These are phyloP conservation scores for Acanthamoeba culbertsoni DNA, from an alignment of 208 protist species.

Conservation along the genomic window DNA sequence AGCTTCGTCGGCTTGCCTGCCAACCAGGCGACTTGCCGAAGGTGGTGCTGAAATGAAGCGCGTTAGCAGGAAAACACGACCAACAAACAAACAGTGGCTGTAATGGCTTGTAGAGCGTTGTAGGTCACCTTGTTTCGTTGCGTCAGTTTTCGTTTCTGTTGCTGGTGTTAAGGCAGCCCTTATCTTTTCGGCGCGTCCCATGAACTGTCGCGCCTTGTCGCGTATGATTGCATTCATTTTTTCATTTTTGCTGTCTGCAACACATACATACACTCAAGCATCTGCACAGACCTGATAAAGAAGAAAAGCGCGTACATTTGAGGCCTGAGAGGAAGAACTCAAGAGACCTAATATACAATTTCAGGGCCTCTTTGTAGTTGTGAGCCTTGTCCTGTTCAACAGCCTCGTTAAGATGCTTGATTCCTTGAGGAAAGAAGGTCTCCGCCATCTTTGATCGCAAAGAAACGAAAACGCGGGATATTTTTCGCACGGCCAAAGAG, in stretches of 20 bases:
- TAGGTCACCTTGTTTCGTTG: background rate
- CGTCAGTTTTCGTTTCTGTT: background rate
- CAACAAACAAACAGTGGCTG: background rate
- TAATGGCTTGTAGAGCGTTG: background rate
- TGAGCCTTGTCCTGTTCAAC: background rate
- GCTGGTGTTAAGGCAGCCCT: background rate
- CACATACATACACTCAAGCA: background rate
- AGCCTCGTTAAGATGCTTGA: background rate
- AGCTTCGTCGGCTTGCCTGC: background rate
- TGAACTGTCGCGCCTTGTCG: background rate
- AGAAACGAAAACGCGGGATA: background rate
- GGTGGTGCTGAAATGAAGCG: background rate
- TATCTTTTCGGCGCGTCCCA: background rate
- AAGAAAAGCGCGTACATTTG: background rate
- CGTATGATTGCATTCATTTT: background rate
- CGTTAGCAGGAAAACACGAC: background rate
- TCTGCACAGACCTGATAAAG: background rate
- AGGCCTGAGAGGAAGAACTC: constrained; percentile 38
- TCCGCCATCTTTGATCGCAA: background rate
- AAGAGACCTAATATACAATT: background rate
- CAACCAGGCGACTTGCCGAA: background rate
- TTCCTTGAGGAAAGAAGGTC: constrained; percentile 1
- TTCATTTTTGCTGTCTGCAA: constrained; percentile 32
- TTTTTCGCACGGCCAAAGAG: no score
- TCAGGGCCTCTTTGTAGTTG: background rate